Evolutionary conservation across 2,329 filamentous ascomycete genomes (phyloP), one percentile per base, ranked within the genome.

Genomic region (Lachnellula hyalina): DNA sequence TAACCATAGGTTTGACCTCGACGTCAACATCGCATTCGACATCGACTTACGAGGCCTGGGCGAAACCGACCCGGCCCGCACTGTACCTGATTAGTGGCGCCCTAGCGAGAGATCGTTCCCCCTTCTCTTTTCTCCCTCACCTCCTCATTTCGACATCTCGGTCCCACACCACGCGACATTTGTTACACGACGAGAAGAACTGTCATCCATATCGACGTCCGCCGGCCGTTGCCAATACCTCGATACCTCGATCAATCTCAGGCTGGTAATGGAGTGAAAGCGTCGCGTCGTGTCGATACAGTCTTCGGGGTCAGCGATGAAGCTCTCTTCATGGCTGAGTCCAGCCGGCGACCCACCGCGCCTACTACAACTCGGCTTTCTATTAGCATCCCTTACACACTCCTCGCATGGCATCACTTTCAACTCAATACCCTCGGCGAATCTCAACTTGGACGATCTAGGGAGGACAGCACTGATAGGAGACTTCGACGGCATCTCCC

Each of bases 401-500:
- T 56, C 79, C 46, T 72, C 76, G 45, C 67, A 72, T 23, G 82
- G 81, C 40, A 72, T 85, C 58, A 78, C 75, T 32, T 86, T 89
- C 70, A 81, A 76, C 46, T 71, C 82, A 14, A 79, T 83, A 40
- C 83, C 89, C 3, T 75, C 83, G 14, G 77, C 88, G 54, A 85
- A 92, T 66, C 82, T 99, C 68, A 88, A 96, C 68, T 80, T 96
- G 56, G 82, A 80, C 28, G 76, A 84, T 54, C 77, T 99, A 36
- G 94, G 94, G 55, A 84, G 88, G 64, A 85, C 96, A 62, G 91
- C 89, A 52, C 79, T 99, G 56, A 87, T 85, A 1, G 94, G 94
- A 64, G 86, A 96, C 72, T 99, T 96, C 70, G 84, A 89, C 66
- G 90, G 91, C 52, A 88, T 97, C 65, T 96, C 94, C 12, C 76